phyloP scores from a whole-genome alignment of 805 yeast genomes.

The Candida railenensis region DNA sequence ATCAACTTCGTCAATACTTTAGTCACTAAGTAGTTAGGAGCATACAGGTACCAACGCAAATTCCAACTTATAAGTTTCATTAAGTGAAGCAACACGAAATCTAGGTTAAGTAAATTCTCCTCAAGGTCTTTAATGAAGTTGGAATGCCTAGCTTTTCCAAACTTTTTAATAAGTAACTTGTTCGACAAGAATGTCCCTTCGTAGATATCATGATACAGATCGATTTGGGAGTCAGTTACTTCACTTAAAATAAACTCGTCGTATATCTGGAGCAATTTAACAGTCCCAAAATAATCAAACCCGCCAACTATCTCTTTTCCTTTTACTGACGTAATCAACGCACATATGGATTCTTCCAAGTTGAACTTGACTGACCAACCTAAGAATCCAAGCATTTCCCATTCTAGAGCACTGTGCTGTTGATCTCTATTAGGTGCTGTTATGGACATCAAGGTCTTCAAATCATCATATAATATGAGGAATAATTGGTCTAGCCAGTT shows the following conservation, averaged over 20 bases:
- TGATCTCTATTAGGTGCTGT: slow-evolving; percentile 21
- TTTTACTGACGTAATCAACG: slow-evolving; percentile 48
- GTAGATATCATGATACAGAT: slow-evolving; percentile 28
- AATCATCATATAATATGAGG: slow-evolving; percentile 66
- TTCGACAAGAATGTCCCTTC: slow-evolving; percentile 25
- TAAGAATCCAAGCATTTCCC: slow-evolving; percentile 70
- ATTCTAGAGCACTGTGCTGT: slow-evolving; percentile 63
- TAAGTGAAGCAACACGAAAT: slow-evolving; percentile 33
- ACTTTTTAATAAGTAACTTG: slow-evolving; percentile 29
- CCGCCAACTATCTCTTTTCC: slow-evolving; percentile 49
- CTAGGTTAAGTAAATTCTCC: slow-evolving; percentile 29
- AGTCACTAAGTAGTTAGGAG: slow-evolving; percentile 41
- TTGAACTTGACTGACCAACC: slow-evolving; percentile 43
- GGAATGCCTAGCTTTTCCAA: slow-evolving; percentile 17
- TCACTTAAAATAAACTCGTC: slow-evolving; percentile 42
- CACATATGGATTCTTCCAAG: slow-evolving; percentile 34
- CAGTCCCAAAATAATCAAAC: slow-evolving; percentile 62
- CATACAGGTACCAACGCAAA: slow-evolving; percentile 61
- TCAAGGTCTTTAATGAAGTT: slow-evolving; percentile 24
- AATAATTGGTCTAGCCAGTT: slow-evolving; percentile 78
- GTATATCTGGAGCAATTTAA: slow-evolving; percentile 47
- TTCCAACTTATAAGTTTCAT: slow-evolving; percentile 60
- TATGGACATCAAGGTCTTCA: slow-evolving; percentile 25
- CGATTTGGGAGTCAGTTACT: slow-evolving; percentile 28
- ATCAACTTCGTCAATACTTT: slow-evolving; percentile 45